Evolutionary conservation across 2,329 filamentous ascomycete species (phyloP).

Genomic region (Xylogone sp.): DNA sequence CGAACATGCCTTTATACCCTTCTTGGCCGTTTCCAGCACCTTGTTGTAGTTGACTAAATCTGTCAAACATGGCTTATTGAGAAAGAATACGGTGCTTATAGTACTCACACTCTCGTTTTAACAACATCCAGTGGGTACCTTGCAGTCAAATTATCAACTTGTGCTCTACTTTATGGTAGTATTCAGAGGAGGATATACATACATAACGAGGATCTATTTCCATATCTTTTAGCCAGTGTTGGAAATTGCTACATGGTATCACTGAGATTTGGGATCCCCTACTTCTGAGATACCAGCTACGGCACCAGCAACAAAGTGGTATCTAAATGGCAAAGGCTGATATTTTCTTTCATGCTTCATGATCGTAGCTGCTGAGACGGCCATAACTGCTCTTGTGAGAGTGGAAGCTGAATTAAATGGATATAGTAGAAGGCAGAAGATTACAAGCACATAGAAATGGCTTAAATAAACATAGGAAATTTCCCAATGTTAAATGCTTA

Average conservation of each 20-base stretch:
- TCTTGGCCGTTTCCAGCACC: slow-evolving; percentile 69
- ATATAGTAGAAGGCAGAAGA: too few species aligned
- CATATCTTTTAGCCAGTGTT: slow-evolving; percentile 6
- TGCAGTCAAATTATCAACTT: slow-evolving; percentile 20
- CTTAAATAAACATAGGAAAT: too few species aligned
- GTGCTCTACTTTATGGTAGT: neutral
- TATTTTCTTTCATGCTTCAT: too few species aligned
- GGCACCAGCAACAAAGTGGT: slow-evolving; percentile 90
- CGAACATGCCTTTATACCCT: slow-evolving; percentile 88
- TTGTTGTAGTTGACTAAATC: slow-evolving; percentile 76
- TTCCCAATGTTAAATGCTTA: too few species aligned
- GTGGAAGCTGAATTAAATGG: too few species aligned
- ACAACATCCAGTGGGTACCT: slow-evolving; percentile 97
- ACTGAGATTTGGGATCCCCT: slow-evolving; percentile 33
- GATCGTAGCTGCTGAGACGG: too few species aligned
- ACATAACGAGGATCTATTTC: slow-evolving; percentile 77
- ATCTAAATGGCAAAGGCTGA: slow-evolving; percentile 77
- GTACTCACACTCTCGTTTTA: slow-evolving; percentile 84
- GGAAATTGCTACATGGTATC: neutral
- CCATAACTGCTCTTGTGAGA: too few species aligned
- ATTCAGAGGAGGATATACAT: slow-evolving; percentile 18
- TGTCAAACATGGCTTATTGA: slow-evolving; percentile 5
- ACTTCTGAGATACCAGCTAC: slow-evolving; percentile 96
- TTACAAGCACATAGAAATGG: too few species aligned
- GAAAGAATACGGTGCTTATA: neutral